Evolutionary conservation across 495 filamentous ascomycete genomes (phyloP), one percentile per base, ranked within the genome.

Genomic region (Pseudoneurospora amorphoporcata): DNA sequence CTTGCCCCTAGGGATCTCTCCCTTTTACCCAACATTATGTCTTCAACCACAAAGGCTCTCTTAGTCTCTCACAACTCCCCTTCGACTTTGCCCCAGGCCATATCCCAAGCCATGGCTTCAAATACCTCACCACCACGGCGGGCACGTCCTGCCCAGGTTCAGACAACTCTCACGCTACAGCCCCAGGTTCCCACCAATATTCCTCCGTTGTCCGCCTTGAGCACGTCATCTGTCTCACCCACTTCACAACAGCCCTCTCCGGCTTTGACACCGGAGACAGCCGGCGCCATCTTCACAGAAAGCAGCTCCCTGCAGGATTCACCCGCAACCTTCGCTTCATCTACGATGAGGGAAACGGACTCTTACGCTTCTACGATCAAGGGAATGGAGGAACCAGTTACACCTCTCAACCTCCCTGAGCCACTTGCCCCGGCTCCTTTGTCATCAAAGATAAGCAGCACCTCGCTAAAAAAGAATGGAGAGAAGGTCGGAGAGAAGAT

Each of bases 221-320:
- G 82, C 80, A 82, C 79, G 70, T 82, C 83, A 4, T 81, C 84
- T 40, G 71, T 77, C 70, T 80, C 81, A 8, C 83, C 84, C 68
- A 78, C 71, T 72, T 85, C 81, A 4, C 80, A 81, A 65, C 79
- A 83, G 73, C 78, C 77, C 53, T 86, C 84, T 14, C 83, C 84
- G 14, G 72, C 80, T 73, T 76, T 82, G 77, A 81, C 83, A 16
- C 77, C 82, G 40, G 82, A 82, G 39, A 76, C 77, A n/a, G 32
- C 72, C 29, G 76, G 70, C n/a, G 77, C 78, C 8, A 74, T 75
- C 35, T 75, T 82, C 73, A 82, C 84, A 61, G 77, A 80, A 38
- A 79, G 75, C 72, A 82, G 80, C 70, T 84, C 81, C 35, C 76
- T 82, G 8, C 83, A 82, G 69, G 77, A 77, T 17, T 86, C 84